Evolutionary conservation across 805 yeast genomes (phyloP).

Genomic region (Candida coleopterorum): DNA sequence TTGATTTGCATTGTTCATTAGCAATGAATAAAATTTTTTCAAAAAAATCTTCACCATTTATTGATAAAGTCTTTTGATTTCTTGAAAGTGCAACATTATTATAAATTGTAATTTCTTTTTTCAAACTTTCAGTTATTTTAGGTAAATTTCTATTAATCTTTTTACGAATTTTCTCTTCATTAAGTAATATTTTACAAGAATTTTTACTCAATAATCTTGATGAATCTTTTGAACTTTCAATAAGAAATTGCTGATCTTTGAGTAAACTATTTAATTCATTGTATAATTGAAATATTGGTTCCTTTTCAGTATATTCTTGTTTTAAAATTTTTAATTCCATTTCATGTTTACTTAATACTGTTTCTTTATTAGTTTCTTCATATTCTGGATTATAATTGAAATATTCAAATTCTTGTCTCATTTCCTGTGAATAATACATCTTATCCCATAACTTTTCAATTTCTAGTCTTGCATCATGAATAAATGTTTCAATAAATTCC

Average conservation of each 20-base stretch:
- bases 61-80: constrained; percentile 21
- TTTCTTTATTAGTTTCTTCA: constrained; percentile 51
- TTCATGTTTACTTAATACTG: constrained; percentile 59
- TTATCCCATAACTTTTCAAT: constrained; percentile 60
- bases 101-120: constrained; percentile 43
- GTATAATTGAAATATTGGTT: constrained; percentile 53
- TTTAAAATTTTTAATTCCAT: constrained; percentile 51
- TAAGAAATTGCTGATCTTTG: constrained; percentile 57
- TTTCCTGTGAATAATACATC: constrained; percentile 53
- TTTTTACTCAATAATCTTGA: constrained; percentile 70
- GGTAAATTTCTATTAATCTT: constrained; percentile 68
- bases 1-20: constrained; percentile 11
- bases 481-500: constrained; percentile 62
- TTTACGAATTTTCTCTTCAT: constrained; percentile 76
- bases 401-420: constrained; percentile 45
- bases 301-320: constrained; percentile 43
- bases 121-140: constrained; percentile 48
- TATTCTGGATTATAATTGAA: constrained; percentile 23
- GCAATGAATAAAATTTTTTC: constrained; percentile 34
- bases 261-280: constrained; percentile 51
- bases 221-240: constrained; percentile 71
- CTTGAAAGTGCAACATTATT: constrained; percentile 28
- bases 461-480: constrained; percentile 53
- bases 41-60: constrained; percentile 48
- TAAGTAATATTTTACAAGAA: constrained; percentile 70